Conservation (phyloP, 306 rosid genomes). For the Vigna angularis region DNA sequence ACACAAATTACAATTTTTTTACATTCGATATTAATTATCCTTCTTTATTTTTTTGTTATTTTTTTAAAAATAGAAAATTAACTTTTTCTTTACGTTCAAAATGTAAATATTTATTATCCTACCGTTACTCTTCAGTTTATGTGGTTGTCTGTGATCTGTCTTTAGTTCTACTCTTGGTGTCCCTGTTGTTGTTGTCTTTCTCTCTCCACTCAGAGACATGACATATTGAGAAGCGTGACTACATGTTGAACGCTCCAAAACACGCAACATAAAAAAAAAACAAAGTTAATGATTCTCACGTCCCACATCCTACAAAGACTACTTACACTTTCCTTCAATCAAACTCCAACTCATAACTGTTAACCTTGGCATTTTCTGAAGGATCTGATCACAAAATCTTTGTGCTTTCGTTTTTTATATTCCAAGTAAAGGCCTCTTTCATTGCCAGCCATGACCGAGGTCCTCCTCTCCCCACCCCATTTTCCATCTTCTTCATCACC, state of each 20-base stretch:
- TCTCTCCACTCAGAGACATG: neutral
- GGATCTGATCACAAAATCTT: constrained; percentile 20
- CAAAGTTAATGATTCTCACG: constrained; percentile 29
- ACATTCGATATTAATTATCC: too few species aligned
- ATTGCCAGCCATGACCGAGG: constrained; percentile 85
- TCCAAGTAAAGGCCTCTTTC: constrained; percentile 57
- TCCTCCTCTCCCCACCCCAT: constrained; percentile 69
- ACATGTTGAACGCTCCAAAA: constrained; percentile 2
- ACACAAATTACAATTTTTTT: too few species aligned
- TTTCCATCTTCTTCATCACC: constrained; percentile 53
- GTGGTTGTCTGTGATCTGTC: neutral
- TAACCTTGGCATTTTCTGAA: constrained; percentile 15
- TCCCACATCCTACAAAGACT: constrained; percentile 14
- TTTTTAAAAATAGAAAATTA: too few species aligned
- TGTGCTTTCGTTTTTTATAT: constrained; percentile 43
- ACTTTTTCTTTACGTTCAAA: too few species aligned
- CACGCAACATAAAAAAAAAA: constrained; percentile 21
- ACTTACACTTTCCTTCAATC: constrained; percentile 14
- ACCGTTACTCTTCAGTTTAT: neutral
- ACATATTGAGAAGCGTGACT: neutral
- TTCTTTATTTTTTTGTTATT: too few species aligned
- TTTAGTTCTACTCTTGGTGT: constrained; percentile 14
- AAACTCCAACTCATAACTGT: constrained; percentile 28
- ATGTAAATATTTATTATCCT: too few species aligned
- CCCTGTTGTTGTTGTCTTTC: neutral